Evolutionary conservation across 352 stramenopile genomes (phyloP).

Genomic region (Globisporangium uncinulatum): DNA sequence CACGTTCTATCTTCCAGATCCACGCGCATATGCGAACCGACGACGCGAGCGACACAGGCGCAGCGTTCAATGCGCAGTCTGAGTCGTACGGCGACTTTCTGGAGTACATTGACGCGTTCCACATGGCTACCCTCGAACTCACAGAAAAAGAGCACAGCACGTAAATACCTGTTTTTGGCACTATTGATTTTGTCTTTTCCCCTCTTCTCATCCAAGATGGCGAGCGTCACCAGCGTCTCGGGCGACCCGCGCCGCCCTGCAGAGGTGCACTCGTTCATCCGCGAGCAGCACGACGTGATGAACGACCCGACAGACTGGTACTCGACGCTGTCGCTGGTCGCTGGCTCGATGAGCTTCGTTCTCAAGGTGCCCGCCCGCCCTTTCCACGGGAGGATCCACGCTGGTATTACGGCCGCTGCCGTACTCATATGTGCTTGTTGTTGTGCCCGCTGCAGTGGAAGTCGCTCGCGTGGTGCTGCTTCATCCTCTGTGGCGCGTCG

Average conservation of each 20-base stretch:
- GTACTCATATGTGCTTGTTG: background rate
- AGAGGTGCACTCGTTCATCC: slow-evolving; percentile 68
- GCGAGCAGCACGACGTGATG: slow-evolving; percentile 34
- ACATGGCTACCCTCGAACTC: slow-evolving; percentile 39
- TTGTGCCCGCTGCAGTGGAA: slow-evolving; percentile 36
- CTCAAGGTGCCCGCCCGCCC: slow-evolving; percentile 35
- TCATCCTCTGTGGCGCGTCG: slow-evolving; percentile 58
- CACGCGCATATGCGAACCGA: no score
- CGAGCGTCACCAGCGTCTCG: slow-evolving; percentile 14
- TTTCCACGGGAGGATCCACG: background rate
- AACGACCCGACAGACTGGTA: slow-evolving; percentile 49
- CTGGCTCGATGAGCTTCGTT: slow-evolving; percentile 51
- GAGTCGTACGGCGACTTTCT: slow-evolving; percentile 48
- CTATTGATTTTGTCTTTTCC: background rate
- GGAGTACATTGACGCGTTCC: slow-evolving; percentile 65
- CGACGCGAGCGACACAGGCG: background rate
- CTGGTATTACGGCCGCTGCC: background rate
- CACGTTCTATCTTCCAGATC: no score
- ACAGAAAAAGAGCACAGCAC: slow-evolving; percentile 6
- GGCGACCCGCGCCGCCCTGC: slow-evolving; percentile 58
- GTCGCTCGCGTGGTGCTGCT: slow-evolving; percentile 51
- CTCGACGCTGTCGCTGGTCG: slow-evolving; percentile 55
- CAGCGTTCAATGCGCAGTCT: slow-evolving; percentile 27
- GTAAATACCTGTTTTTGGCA: no score
- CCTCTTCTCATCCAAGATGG: background rate